These are phyloP conservation scores for Crataegus laevigata DNA, from an alignment of 306 rosid genomes.

Conservation along the genomic window DNA sequence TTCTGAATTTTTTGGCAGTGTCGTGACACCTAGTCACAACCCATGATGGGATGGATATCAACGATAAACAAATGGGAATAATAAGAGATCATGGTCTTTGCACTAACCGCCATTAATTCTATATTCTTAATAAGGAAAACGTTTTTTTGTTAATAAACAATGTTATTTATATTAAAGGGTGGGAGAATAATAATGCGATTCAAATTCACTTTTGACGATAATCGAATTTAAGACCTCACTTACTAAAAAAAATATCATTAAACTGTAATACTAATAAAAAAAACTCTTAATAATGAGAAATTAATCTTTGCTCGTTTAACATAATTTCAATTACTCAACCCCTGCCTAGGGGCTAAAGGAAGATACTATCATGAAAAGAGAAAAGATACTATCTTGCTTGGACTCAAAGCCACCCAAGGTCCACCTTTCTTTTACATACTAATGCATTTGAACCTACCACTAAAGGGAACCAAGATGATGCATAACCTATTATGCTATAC, in stretches of 20 bases:
- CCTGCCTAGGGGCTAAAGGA: too few species aligned
- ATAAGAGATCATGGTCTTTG: background rate
- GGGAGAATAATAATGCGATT: too few species aligned
- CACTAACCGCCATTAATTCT: background rate
- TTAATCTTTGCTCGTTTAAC: too few species aligned
- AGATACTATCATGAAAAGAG: background rate
- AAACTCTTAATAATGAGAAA: too few species aligned
- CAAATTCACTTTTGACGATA: accelerated
- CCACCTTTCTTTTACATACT: background rate
- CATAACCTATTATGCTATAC: too few species aligned
- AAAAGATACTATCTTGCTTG: background rate
- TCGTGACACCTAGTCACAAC: background rate
- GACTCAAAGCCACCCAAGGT: background rate
- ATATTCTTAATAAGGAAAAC: too few species aligned
- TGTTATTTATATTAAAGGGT: too few species aligned
- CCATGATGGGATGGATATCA: background rate
- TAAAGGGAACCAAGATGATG: background rate
- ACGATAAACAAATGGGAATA: background rate
- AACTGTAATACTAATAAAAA: too few species aligned
- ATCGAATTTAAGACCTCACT: accelerated
- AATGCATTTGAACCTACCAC: background rate
- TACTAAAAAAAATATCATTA: too few species aligned
- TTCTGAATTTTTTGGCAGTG: background rate
- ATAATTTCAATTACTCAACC: too few species aligned
- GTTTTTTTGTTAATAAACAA: background rate